Evolutionary conservation across 1,284 basidiomycete species (phyloP).

Genomic region (Malassezia sp.): DNA sequence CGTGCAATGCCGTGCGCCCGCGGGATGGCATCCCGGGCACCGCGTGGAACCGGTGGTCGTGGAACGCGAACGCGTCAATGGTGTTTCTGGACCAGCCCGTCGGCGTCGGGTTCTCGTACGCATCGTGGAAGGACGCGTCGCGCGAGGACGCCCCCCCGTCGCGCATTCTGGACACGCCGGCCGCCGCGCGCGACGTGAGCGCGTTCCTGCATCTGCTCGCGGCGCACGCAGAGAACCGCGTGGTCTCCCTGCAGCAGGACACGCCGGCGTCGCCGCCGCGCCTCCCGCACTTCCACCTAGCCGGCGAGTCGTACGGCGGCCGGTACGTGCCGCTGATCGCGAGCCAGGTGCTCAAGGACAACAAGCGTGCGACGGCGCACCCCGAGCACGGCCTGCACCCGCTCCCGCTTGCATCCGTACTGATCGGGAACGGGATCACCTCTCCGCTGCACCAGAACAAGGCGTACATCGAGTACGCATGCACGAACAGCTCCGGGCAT

Average conservation of each 20-base stretch:
- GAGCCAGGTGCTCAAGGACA: constrained; percentile 36
- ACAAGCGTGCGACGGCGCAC: constrained; percentile 25
- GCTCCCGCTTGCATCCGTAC: constrained; percentile 28
- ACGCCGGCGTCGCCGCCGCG: constrained; percentile 8
- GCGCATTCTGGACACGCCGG: constrained; percentile 27
- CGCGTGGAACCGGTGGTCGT: constrained; percentile 33
- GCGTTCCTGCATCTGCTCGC: constrained; percentile 42
- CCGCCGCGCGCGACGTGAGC: constrained; percentile 35
- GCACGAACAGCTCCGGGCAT: constrained; percentile 28
- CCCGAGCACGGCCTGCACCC: constrained; percentile 34
- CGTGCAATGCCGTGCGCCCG: constrained; percentile 36
- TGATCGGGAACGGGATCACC: constrained; percentile 46
- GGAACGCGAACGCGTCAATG: constrained; percentile 40
- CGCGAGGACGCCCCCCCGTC: constrained; percentile 27
- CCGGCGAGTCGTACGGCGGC: constrained; percentile 42
- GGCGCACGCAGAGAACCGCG: constrained; percentile 23
- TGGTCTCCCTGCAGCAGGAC: not conserved
- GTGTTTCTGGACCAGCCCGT: constrained; percentile 45
- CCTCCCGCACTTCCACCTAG: constrained; percentile 31
- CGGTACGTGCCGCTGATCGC: constrained; percentile 39
- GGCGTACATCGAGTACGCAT: constrained; percentile 39
- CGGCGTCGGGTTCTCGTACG: constrained; percentile 41
- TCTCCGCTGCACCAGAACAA: constrained; percentile 36
- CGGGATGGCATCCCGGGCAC: constrained; percentile 21
- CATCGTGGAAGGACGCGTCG: constrained; percentile 36